Base-by-base conservation (phyloP, 176 grass and related monocot genomes). In the Aegilops umbellulata region DNA sequence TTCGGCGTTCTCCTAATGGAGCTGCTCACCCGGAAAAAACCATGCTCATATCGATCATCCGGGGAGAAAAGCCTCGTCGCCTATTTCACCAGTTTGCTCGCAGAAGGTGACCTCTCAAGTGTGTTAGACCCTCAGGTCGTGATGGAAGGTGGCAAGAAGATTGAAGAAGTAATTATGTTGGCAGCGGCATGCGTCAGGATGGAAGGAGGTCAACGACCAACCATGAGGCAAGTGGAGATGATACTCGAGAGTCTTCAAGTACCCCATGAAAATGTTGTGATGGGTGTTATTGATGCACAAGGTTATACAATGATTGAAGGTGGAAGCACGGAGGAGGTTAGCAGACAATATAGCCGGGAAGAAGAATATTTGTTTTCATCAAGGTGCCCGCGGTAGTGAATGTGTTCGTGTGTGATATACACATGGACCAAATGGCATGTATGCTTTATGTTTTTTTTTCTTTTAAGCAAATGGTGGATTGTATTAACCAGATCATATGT, bases 1-100 rank as follows among this genome's bases (percentile, higher is more conserved):
- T 90, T 90, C 1, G 91, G 91, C 2, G 88, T 93, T 5, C 64
- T 93, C 78, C 85, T 93, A 14, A 86, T 93, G 44, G 91, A 93
- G 62, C 15, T 93, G 14, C 62, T 93, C 24, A 93, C 85, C 0
- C 84, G 88, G 83, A 78, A 82, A 5, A 76, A 69, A n/a, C 85
- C 88, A 13, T 67, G 30, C 32, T 90, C 88, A 2, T 83, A 84
- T 13, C 75, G 73, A 36, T 85, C 83, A 7, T 17, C 31, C 12
- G 39, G 71, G n/a, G 20, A 32, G 26, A 49, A 60, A 16, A 60
- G 68, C 2, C 32, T 85, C 1, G 20, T 84, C 23, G 35, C 79
- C 0, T 58, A 77, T 38, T 78, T 76, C 27, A 74, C 24, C 1
- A 8, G 31, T 20, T 27, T 80, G 8, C 62, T 83, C 2, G 9